Evolutionary conservation across 2,329 filamentous ascomycete species (phyloP).

Genomic region (Cercospora citrullina): DNA sequence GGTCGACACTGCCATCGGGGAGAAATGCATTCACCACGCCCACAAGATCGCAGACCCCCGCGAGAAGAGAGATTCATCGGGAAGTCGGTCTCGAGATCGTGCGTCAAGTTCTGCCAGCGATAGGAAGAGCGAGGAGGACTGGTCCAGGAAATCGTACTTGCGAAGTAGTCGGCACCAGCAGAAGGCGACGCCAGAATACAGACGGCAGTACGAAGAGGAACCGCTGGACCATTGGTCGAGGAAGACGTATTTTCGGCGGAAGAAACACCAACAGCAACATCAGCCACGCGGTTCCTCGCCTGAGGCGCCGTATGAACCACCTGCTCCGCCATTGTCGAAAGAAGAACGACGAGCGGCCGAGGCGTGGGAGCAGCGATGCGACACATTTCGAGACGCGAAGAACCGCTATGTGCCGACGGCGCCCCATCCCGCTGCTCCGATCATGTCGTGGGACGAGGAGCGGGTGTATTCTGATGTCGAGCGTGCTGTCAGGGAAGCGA

Average conservation of each 20-base stretch:
- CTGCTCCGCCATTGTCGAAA: background rate
- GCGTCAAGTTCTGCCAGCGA: background rate
- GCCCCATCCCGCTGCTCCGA: background rate
- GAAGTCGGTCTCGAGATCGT: background rate
- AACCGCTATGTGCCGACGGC: background rate
- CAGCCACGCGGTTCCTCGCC: background rate
- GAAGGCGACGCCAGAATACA: background rate
- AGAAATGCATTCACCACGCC: constrained; percentile 7
- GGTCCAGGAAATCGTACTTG: constrained; percentile 4
- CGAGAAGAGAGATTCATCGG: background rate
- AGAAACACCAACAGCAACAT: background rate
- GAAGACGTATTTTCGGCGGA: constrained; percentile 1
- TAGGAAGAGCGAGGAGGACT: background rate
- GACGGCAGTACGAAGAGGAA: background rate
- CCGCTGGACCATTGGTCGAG: background rate
- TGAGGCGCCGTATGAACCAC: background rate
- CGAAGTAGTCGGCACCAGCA: background rate
- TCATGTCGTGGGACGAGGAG: background rate
- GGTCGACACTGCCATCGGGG: constrained; percentile 3
- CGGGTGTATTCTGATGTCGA: constrained; percentile 39
- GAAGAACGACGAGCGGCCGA: background rate
- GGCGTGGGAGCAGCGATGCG: constrained; percentile 1
- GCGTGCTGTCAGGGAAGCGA: constrained; percentile 45
- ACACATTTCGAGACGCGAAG: constrained; percentile 8
- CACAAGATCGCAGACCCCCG: background rate